Evolutionary conservation across 139 green algal genomes (phyloP).

Genomic region (Diplosphaera chodatii): DNA sequence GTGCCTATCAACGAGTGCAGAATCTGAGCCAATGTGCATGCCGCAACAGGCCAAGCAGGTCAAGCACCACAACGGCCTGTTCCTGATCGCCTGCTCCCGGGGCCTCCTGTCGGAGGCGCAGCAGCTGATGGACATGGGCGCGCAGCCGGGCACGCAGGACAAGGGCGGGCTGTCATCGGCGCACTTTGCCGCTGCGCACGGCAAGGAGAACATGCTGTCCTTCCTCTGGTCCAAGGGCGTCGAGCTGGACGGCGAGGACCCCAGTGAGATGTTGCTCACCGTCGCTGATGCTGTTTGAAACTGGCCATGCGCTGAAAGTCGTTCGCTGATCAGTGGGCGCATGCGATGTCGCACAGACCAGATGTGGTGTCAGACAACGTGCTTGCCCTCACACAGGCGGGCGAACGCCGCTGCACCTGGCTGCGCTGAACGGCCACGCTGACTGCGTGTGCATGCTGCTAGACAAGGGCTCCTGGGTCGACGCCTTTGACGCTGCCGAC

Average conservation of each 20-base stretch:
- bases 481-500: conserved; percentile 44
- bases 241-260: conserved; percentile 60
- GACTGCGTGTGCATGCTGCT: conserved; percentile 38
- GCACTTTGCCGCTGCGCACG: conserved; percentile 62
- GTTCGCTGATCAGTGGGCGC: no score
- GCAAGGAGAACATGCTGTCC: conserved; percentile 43
- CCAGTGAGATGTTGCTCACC: conserved; percentile 5
- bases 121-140: conserved; percentile 50
- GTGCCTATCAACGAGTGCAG: no score
- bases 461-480: conserved; percentile 45
- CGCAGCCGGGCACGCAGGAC: conserved; percentile 37
- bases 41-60: conserved; percentile 20
- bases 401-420: conserved; percentile 57
- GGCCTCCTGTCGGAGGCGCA: conserved; percentile 44
- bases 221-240: conserved; percentile 46
- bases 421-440: conserved; percentile 23
- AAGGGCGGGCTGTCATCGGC: conserved; percentile 38
- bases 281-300: no score
- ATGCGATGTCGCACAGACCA: no score
- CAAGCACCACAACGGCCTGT: conserved; percentile 49
- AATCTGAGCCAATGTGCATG: no score
- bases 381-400: conserved; percentile 28
- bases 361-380: no score
- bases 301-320: no score
- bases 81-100: conserved; percentile 53